Base-by-base conservation (phyloP, 805 yeast genomes). In the Sugiyamaella chiloensis region DNA sequence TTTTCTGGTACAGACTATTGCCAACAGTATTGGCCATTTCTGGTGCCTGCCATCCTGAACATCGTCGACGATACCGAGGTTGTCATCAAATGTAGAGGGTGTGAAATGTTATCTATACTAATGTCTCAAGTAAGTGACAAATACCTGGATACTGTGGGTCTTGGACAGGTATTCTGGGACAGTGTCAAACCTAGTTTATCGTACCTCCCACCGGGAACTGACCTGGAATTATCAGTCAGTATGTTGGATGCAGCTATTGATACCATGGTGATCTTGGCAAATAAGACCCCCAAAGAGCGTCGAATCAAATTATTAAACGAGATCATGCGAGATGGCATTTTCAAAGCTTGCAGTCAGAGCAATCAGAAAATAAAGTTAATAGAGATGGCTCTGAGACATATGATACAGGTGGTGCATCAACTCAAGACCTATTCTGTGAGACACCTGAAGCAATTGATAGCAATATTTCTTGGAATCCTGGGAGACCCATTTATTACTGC, bases 191-290 rank as follows among this genome's bases (percentile, higher is more conserved):
- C 66, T 3, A 47, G 59, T 12, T 35, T 65, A 14, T 30, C 54
- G 23, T 67, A 56, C 21, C 49, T 67, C 7, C 71, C 71, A 1
- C 70, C 70, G 0, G 44, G 63, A 8, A 51, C 48, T 2, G 46
- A 46, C 6, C 46, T 53, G 2, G 46, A 44, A 1, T 46, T 52
- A 9, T 50, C 66, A 4, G 46, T 36, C 24, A 26, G 17, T 4
- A 26, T 63, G 9, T 47, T 56, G 4, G 36, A 51, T n/a, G 49
- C 66, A 48, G 73, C 80, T 34, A 68, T 67, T n/a, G 65, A 63
- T 2, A 76, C 76, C 36, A 73, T 64, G 50, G 67, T 68, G 46
- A 72, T 65, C 41, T 71, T 70, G 3, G 76, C 63, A n/a, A 19
- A 14, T 2, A 39, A 17, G 16, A 27, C 17, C 5, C 37, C 43